These are phyloP conservation scores for Cladophialophora yegresii DNA, from an alignment of 2,329 filamentous ascomycete genomes.

Conservation along the genomic window DNA sequence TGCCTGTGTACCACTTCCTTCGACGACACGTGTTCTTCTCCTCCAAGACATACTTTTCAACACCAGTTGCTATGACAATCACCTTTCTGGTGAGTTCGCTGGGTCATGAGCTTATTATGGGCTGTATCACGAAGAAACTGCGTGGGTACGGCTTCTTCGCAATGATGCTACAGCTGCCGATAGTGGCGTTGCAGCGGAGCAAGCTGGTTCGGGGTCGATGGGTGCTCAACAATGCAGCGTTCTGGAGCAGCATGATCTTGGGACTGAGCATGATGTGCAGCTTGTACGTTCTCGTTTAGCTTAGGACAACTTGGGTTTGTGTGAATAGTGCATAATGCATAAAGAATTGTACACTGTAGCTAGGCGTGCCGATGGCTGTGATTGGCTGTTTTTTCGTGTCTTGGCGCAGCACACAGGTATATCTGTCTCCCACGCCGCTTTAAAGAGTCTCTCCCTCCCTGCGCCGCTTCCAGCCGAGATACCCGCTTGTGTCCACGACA, in stretches of 20 bases:
- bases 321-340: neutral
- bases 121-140: slow-evolving; percentile 95
- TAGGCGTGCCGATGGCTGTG: neutral
- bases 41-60: slow-evolving; percentile 73
- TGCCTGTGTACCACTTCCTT: slow-evolving; percentile 95
- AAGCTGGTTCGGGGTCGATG: slow-evolving; percentile 71
- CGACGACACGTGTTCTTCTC: slow-evolving; percentile 91
- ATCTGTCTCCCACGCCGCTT: neutral
- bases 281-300: slow-evolving; percentile 59
- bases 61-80: slow-evolving; percentile 75
- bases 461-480: neutral
- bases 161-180: slow-evolving; percentile 96
- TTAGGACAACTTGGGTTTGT: neutral
- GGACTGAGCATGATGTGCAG: slow-evolving; percentile 73
- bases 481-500: neutral
- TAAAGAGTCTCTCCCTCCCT: neutral
- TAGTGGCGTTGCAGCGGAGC: slow-evolving; percentile 86
- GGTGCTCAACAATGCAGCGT: slow-evolving; percentile 83
- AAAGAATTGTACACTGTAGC: neutral
- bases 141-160: slow-evolving; percentile 89
- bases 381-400: neutral
- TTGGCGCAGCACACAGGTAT: neutral
- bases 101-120: slow-evolving; percentile 94
- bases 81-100: slow-evolving; percentile 89
- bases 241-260: slow-evolving; percentile 90